Evolutionary conservation across 2,329 filamentous ascomycete genomes (phyloP), one percentile per base, ranked within the genome.

Genomic region (Rutstroemia sp.): DNA sequence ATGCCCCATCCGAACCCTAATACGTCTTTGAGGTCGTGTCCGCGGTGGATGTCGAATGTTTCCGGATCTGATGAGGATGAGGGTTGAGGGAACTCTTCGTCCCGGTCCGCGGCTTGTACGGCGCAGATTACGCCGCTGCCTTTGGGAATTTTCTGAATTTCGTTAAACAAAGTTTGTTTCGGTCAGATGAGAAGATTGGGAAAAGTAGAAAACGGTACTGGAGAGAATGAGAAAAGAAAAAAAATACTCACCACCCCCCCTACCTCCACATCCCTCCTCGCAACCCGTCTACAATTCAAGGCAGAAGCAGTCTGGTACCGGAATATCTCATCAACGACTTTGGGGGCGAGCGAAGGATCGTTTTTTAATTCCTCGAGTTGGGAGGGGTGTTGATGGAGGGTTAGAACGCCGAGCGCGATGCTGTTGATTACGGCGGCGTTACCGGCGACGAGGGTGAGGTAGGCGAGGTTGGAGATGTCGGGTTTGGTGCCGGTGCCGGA

Each of bases 371-470:
- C 69, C 0, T 62, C 68, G 2, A 77, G 68, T 59, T 77, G 75
- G 1, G 65, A 55, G 0, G 75, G 75, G 47, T 78, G 67, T 53
- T 75, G 70, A 16, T 73, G 66, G 5, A 78, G 70, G 4, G 73
- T 74, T 0, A 75, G 68, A 8, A 78, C 67, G 10, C 76, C 76
- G 34, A 78, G 67, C 1, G 71, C 69, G 56, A 78, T 78, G 73
- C 76, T 78, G 62, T 73, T 78, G 4, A 78, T 72, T 73, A 78
- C 76, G 0, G 77, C 78, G 0, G 76, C 77, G 39, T 79, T 80
- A 2, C 76, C 76, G 0, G 77, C 76, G 1, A 78, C 76, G 1
- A 79, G 71, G 5, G 78, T 67, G 7, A 79, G 65, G 62, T 79
- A 78, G 0, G 76, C 74, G 48, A 78, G 48, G 14, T 34, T 41